phyloP scores from a whole-genome alignment of 208 protist genomes.

The Entamoeba moshkovskii region DNA sequence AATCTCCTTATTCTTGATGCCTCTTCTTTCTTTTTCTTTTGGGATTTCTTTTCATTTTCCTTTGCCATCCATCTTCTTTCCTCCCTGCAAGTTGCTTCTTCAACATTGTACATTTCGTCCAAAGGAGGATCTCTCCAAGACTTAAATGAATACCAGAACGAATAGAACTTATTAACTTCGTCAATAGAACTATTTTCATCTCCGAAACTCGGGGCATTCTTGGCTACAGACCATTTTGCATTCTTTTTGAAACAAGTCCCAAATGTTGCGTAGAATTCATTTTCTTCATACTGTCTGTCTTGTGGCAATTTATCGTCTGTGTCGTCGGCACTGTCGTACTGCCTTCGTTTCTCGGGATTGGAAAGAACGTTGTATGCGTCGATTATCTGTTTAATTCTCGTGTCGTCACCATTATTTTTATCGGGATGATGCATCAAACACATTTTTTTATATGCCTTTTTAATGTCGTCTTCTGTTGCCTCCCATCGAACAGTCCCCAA shows the following conservation, averaged over 20 bases:
- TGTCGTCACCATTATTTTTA: background rate
- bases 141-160: background rate
- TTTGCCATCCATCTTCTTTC: background rate
- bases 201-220: background rate
- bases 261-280: background rate
- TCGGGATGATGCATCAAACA: background rate
- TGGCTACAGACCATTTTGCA: background rate
- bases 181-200: background rate
- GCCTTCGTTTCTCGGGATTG: background rate
- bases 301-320: background rate
- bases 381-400: background rate
- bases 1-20: background rate
- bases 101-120: background rate
- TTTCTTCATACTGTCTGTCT: background rate
- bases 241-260: background rate
- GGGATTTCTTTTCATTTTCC: background rate
- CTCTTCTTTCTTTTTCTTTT: background rate
- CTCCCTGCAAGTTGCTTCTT: background rate
- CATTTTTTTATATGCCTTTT: background rate
- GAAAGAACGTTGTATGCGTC: background rate
- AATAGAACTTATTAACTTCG: background rate
- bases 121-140: background rate
- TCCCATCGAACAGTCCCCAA: background rate
- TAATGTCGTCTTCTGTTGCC: background rate
- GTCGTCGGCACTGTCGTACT: background rate